These are phyloP conservation scores for Neonectria ditissima DNA, from an alignment of 2,329 filamentous ascomycete genomes.

Conservation along the genomic window DNA sequence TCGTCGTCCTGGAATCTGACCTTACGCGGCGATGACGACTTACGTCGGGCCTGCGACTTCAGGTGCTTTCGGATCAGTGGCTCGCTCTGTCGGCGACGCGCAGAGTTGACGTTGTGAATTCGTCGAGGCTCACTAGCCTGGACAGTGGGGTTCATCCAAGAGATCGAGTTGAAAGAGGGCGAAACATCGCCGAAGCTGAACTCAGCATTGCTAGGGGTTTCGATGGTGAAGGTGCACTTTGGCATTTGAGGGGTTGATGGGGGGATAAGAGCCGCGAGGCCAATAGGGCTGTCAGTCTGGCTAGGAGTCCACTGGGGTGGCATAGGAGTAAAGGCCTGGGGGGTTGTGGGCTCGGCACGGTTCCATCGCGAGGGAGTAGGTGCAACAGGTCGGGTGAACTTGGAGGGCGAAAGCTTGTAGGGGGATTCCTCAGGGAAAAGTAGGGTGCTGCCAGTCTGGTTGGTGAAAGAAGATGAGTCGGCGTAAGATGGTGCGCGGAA, in stretches of 20 bases:
- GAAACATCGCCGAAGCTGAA: conserved; percentile 48
- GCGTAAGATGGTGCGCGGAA: conserved; percentile 35
- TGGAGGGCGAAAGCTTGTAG: conserved; percentile 36
- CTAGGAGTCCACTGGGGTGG: conserved; percentile 17
- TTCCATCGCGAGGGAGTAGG: conserved; percentile 47
- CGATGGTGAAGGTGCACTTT: conserved; percentile 21
- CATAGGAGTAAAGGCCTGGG: conserved; percentile 33
- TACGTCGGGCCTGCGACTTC: conserved; percentile 41
- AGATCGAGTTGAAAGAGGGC: conserved; percentile 43
- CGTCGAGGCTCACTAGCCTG: conserved; percentile 37
- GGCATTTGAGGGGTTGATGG: conserved; percentile 33
- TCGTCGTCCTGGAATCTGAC: conserved; percentile 36
- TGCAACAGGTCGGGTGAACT: conserved; percentile 42
- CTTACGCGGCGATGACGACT: conserved; percentile 47
- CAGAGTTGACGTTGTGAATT: conserved; percentile 38
- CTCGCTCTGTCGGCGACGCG: conserved; percentile 50
- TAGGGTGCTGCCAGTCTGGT: conserved; percentile 22
- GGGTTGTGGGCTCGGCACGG: conserved; percentile 39
- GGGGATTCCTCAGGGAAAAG: conserved; percentile 31
- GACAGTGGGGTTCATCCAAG: conserved; percentile 44
- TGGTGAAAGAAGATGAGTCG: conserved; percentile 34
- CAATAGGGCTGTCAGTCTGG: conserved; percentile 33
- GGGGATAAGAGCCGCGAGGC: conserved; percentile 34
- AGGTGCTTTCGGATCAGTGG: conserved; percentile 47
- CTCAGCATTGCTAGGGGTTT: conserved; percentile 22